Base-by-base conservation (phyloP, 352 stramenopile species). In the Pseudoperonospora humuli region DNA sequence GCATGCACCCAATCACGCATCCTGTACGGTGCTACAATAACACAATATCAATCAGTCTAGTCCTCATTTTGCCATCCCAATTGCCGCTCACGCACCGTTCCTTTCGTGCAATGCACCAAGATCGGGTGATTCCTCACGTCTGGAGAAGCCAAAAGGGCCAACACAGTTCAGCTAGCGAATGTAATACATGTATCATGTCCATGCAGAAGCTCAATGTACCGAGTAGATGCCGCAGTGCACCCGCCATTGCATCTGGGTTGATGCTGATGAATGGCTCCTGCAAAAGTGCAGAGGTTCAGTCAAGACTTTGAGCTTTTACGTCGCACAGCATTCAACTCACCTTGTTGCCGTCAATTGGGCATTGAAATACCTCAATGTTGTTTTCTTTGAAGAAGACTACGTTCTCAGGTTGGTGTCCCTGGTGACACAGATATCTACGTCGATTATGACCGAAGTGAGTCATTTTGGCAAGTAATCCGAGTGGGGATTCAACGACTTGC, bases 241-340 rank as follows among this genome's bases (percentile, higher is more conserved):
- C 70, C 5, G 70, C 72, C 71, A 95, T 91, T 17, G 76, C 64
- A 36, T 92, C 69, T 29, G 82, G 67, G 33, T 88, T 78, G 25
- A 95, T 95, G 45, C 76, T 84, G 41, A 93, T 87, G 55, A 95
- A 95, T 10, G 84, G 81, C 42, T 93, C 81, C 77, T 89, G 51
- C n/a, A 23, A 20, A 28, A 19, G 1, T 18, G 10, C 7, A 34
- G 19, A 31, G 10, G 11, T 32, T n/a, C 32, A 37, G 31, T 21
- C 13, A 10, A 0, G 9, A 13, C 8, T 19, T 37, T n/a, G n/a
- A 28, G 24, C 24, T 28, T 28, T 33, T 43, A 6, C n/a, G n/a
- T n/a, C n/a, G n/a, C n/a, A n/a, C n/a, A n/a, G n/a, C n/a, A n/a
- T n/a, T n/a, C n/a, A n/a, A n/a, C 24, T 33, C 23, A 42, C 24